Evolutionary conservation across 2,329 filamentous ascomycete species (phyloP), one percentile per base, ranked within the genome.

Genomic region (Acrocalymma vagum): DNA sequence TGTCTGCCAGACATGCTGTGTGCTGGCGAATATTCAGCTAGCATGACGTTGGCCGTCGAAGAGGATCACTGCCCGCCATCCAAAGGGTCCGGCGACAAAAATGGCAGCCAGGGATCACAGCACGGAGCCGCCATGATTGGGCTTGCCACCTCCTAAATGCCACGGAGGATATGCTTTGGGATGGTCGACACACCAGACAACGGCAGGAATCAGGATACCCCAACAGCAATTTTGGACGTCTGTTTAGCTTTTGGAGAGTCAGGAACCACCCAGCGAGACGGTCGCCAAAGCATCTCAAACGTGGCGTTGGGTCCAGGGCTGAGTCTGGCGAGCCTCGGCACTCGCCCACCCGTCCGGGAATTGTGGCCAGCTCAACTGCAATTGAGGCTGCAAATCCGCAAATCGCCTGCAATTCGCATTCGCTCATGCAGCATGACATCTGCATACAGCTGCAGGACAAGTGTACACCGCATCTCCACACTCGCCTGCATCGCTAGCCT

Each of bases 401-500:
- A 42, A 32, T 43, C 31, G 42, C 49, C 49, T 44, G 44, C 48
- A 43, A 36, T 42, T 33, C 47, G 46, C 45, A 46, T 37, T 45
- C n/a, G 52, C 42, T 48, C 41, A 39, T 45, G 62, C 62, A 61
- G 30, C 50, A 62, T 64, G 63, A 65, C 61, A 60, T 59, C 48
- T 47, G 45, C 46, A 53, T 53, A 53, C 58, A 60, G 58, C 48
- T 63, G 55, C n/a, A n/a, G n/a, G n/a, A n/a, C n/a, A n/a, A n/a
- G n/a, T n/a, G n/a, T 58, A 62, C 54, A 62, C 59, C 57, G 62
- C 53, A 48, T 44, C 23, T n/a, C n/a, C n/a, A n/a, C n/a, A n/a
- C n/a, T 42, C 27, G 30, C 42, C 36, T 39, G 33, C 42, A 26
- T 38, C 42, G 49, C 29, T 32, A 26, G 24, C 6, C 30, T 38